Evolutionary conservation across 2,329 filamentous ascomycete genomes (phyloP), one percentile per base, ranked within the genome.

Genomic region (Torrubiellomyces zombiae): DNA sequence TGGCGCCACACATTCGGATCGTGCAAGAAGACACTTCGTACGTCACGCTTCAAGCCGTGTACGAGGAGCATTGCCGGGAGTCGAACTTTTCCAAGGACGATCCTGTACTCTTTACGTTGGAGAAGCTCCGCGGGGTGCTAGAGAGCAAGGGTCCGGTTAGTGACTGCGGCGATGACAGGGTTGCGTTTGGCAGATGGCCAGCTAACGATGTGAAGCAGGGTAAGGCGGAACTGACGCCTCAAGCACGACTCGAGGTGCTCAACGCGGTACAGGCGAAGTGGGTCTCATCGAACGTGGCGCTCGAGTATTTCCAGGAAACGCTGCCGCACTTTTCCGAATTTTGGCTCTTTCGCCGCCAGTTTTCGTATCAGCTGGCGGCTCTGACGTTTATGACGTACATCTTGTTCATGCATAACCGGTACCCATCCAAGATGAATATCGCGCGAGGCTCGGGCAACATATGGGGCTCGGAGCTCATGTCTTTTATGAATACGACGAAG

Each of bases 361-460:
- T 98, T 55, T 79, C 82, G 13, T 94, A 95, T 58, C 89, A 98
- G 53, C 75, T 93, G 32, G 86, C 89, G 12, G 73, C 85, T 2
- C 66, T 95, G 35, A 93, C 89, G 1, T 98, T 98, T 56, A 93
- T 98, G 78, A 95, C 89, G 4, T 98, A 95, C 47, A 77, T 94
- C 30, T 76, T 99, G 58, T 86, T 86, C 56, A 95, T 98, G 73
- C 82, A 86, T 47, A 82, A 82, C 48, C 79, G 89, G 16, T 93
- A 89, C 50, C 91, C 89, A 5, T 82, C 85, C 51, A 98, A 98
- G 63, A 76, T 95, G 50, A 77, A 79, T 52, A 91, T 98, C 42
- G 77, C 82, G 8, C 75, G 83, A 14, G 68, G 69, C 16, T 83
- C 77, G 5, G 91, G 91, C 35, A 89, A 91, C 43, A 79, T 98